Evolutionary conservation across 345 rosid genomes (phyloP), one percentile per base, ranked within the genome.

Genomic region (Citrus sinensis): DNA sequence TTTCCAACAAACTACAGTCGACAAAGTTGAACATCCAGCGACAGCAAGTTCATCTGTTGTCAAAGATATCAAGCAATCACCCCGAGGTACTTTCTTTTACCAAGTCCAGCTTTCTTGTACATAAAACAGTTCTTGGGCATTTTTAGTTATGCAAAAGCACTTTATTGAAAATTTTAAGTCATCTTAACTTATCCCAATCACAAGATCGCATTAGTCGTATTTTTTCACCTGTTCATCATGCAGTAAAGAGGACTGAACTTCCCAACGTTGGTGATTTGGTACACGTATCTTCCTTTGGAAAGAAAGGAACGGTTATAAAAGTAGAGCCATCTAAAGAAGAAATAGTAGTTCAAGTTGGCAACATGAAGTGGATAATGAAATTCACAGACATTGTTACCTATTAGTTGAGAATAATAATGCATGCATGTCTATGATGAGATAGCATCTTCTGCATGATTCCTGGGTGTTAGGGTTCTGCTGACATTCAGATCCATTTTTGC

Each of bases 351-450:
- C 97, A 88, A 88, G 96, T 89, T 71, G 97, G 97, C 70, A 88
- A 81, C 85, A 87, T 96, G 95, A 92, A 89, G 85, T 75, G 93
- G 88, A 92, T 88, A 86, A 73, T 96, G 79, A 96, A 93, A 86
- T 79, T 85, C 46, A 42, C 67, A 9, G 94, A 92, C 34, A 37
- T 37, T 37, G 65, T 90, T 78, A 67, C 70, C 64, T 87, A 82
- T 87, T 61, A 27, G 81, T 79, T 72, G 66, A 76, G 84, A 78
- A 34, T 49, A 46, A 68, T 25, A 35, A 27, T 29, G n/a, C 75
- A 42, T 56, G 67, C 65, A 67, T 37, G 32, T 29, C 60, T 24
- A 39, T 8, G 13, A 51, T 40, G 46, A 75, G 63, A n/a, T 64
- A 61, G 56, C 42, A 60, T 73, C 51, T 63, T 63, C 55, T 75